Evolutionary conservation across 495 filamentous ascomycete species (phyloP).

Genomic region (Aspergillus nanangensis): DNA sequence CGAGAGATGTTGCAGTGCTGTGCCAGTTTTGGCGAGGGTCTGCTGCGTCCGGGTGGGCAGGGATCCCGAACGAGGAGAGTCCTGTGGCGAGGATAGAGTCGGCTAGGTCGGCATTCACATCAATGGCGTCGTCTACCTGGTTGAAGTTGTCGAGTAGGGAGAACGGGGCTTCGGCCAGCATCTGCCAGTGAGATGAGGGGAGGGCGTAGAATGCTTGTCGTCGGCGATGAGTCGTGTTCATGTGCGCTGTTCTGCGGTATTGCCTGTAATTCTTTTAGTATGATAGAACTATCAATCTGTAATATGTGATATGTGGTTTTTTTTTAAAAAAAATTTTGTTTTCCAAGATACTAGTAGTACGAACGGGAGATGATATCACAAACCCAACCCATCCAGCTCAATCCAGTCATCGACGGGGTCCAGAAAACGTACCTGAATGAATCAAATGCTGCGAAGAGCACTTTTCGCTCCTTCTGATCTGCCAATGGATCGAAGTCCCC

Average conservation of each 20-base stretch:
- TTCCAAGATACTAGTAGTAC: no score
- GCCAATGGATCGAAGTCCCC: slow-evolving; percentile 58
- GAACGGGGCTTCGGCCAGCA: slow-evolving; percentile 77
- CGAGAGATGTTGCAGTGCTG: slow-evolving; percentile 57
- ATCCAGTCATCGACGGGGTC: no score
- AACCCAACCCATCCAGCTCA: no score
- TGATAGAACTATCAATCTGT: no score
- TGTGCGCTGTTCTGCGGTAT: slow-evolving; percentile 78
- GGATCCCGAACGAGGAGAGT: slow-evolving; percentile 59
- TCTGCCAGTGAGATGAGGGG: slow-evolving; percentile 73
- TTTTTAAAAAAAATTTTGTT: no score
- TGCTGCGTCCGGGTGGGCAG: slow-evolving; percentile 22
- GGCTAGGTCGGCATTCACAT: slow-evolving; percentile 79
- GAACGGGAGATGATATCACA: not conserved
- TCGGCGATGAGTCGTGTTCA: slow-evolving; percentile 82
- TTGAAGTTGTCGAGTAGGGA: slow-evolving; percentile 72
- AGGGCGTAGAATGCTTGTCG: slow-evolving; percentile 89
- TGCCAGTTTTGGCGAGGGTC: slow-evolving; percentile 53
- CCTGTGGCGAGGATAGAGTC: slow-evolving; percentile 66
- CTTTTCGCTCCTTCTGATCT: slow-evolving; percentile 70
- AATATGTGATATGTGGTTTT: no score
- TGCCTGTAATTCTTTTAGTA: slow-evolving; percentile 56
- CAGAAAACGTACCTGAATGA: slow-evolving; percentile 70
- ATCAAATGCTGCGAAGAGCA: slow-evolving; percentile 73
- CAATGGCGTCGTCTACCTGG: slow-evolving; percentile 81